Percentiles rank a stretch among this genome's conserved stretches.
phyloP scores from a whole-genome alignment of 371 early-diverging fungal genomes.

The Mortierella sp. region DNA sequence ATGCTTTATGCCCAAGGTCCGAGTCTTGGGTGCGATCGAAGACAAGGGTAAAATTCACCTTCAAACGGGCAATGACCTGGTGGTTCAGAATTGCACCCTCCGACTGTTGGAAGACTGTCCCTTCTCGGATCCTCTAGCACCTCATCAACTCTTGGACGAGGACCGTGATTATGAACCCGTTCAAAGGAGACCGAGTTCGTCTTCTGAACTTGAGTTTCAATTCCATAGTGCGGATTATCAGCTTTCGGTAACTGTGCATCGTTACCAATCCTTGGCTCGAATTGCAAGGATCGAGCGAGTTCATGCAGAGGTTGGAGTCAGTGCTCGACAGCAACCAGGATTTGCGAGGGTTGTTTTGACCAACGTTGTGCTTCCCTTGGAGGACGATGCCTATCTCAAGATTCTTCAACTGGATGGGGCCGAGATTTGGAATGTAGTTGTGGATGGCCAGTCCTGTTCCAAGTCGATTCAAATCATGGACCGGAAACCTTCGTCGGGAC shows the following conservation, averaged over 20 bases:
- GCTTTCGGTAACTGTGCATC: constrained; percentile 28
- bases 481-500: constrained; percentile 4
- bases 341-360: constrained; percentile 28
- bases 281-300: constrained; percentile 49
- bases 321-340: constrained; percentile 35
- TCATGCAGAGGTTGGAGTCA: constrained; percentile 37
- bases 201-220: constrained; percentile 14
- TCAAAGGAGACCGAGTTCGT: not conserved
- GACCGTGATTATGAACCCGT: constrained; percentile 13
- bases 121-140: not conserved
- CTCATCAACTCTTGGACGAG: constrained; percentile 13
- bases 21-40: constrained; percentile 13
- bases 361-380: constrained; percentile 32
- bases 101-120: constrained; percentile 15
- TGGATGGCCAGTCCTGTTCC: constrained; percentile 36
- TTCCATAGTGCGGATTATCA: constrained; percentile 27
- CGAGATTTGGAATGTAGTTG: constrained; percentile 45
- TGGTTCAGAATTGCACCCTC: constrained; percentile 22
- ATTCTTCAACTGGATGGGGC: constrained; percentile 38
- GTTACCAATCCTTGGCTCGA: constrained; percentile 33
- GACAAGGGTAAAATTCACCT: constrained; percentile 38
- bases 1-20: constrained; percentile 27
- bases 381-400: constrained; percentile 37
- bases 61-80: constrained; percentile 24
- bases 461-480: constrained; percentile 31